A percentile compares a stretch with the other conserved stretches of the same genome.
phyloP scores from a whole-genome alignment of 2,329 filamentous ascomycete genomes.

The Aspergillus glaucus region DNA sequence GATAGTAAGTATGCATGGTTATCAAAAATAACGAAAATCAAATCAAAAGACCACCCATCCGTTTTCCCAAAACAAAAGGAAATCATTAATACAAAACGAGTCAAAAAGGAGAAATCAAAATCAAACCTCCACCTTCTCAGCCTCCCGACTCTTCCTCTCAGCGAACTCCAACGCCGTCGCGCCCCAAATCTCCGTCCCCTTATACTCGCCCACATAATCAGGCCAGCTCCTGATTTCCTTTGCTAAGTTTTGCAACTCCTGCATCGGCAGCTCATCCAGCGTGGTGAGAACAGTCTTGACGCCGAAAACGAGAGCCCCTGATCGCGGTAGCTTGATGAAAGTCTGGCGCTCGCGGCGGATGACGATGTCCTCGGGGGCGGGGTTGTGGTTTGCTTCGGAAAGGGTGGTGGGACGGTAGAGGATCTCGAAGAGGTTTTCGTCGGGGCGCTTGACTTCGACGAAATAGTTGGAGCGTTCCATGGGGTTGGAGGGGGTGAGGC shows the following conservation, averaged over 20 bases:
- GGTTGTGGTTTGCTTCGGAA: constrained; percentile 32
- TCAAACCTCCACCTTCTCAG: constrained; percentile 9
- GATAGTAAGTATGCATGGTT: background rate
- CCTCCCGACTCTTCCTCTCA: constrained; percentile 16
- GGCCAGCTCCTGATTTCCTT: constrained; percentile 43
- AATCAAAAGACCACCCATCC: constrained; percentile 5
- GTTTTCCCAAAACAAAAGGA: constrained; percentile 3
- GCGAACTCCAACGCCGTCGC: constrained; percentile 32
- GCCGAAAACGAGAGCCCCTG: constrained; percentile 44
- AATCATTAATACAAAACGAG: background rate
- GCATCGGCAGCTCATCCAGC: constrained; percentile 34
- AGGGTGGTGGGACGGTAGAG: constrained; percentile 41
- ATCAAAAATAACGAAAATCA: background rate
- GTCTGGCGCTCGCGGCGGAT: constrained; percentile 47
- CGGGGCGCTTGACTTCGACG: constrained; percentile 40
- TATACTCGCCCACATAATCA: constrained; percentile 40
- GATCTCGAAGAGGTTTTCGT: constrained; percentile 33
- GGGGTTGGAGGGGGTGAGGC: constrained; percentile 36
- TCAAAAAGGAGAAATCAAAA: background rate
- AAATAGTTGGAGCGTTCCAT: constrained; percentile 49
- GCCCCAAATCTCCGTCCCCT: constrained; percentile 41
- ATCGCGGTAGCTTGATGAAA: constrained; percentile 42
- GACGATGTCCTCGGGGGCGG: constrained; percentile 36
- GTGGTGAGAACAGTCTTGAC: constrained; percentile 44
- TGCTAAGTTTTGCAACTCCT: constrained; percentile 37